Base-by-base conservation (phyloP, 1,139 yeast species). In the Sugiyamaella sp. region DNA sequence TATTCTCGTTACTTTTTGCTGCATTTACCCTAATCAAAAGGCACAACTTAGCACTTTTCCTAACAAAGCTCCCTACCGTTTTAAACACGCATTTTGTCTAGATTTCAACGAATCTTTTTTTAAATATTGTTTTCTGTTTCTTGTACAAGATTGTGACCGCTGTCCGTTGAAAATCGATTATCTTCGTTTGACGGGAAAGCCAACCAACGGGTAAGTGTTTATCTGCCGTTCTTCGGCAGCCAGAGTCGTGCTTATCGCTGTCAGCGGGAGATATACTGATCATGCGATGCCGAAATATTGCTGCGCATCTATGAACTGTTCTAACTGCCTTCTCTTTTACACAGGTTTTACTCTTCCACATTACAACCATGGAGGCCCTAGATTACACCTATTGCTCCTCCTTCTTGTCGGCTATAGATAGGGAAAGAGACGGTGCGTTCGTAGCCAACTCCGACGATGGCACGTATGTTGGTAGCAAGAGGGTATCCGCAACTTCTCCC, bases 331-430 rank as follows among this genome's bases (percentile, higher is more conserved):
- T 24, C 10, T 24, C 10, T 24, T 24, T 24, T 10, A 24, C 5
- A 10, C 29, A 24, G 29, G 10, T 10, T 24, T 24, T 5, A 6
- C 29, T 6, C 10, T 33, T 33, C 14, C 6, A 33, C 38, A 12
- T 12, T 33, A 6, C n/a, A 37, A 32, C n/a, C n/a, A 45, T 46
- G 49, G 49, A 46, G 25, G 49, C 51, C 32, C 25, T 48, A 16
- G 46, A 48, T 29, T 48, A 46, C 24, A 20, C 42, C 19, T 46
- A 59, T 54, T 59, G 62, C 52, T 55, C 57, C 40, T 55, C 56
- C 27, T 61, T 62, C 51, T 41, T 62, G 48, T 53, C 53, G 16
- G 52, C 59, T n/a, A 48, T 62, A 48, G 62, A 60, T 27, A 27
- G 49, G 1, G 60, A 60, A 9, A 49, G 46, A 19, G 20, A 16